Evolutionary conservation across 2,329 filamentous ascomycete genomes (phyloP), one percentile per base, ranked within the genome.

Genomic region (Rachicladosporium sp.): DNA sequence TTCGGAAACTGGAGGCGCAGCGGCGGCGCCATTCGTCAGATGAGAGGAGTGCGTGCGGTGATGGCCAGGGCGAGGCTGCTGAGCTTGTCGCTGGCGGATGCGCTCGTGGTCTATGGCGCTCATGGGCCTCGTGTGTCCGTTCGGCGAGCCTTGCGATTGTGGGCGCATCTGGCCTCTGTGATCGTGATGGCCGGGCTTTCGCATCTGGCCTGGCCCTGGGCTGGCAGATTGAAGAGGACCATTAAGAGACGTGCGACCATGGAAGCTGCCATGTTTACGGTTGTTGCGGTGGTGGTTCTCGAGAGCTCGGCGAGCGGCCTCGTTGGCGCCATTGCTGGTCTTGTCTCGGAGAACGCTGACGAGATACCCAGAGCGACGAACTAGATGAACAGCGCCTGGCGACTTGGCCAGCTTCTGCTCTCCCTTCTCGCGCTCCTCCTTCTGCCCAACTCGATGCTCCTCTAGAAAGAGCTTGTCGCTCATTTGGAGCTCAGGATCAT

Each of bases 381-480:
- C 89, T 33, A 98, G 77, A 58, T 98, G 91, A 21, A 98, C 91
- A 13, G 91, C 89, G n/a, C 91, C 91, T 3, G 91, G 91, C 2
- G 89, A 93, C 54, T 93, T 93, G 29, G 84, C 83, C 11, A 71
- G 70, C 52, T 78, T 78, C 46, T 75, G 65, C 13, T 83, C 80
- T 10, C 68, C 76, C 53, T 86, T 85, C 54, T 71, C 82, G 29
- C 91, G 81, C 60, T 95, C 87, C 53, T 91, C 88, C 59, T 96
- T 96, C 65, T 93, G 91, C 60, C 93, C 91, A 11, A 96, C 89
- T n/a, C 89, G 82, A 59, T 96, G 88, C 61, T 98, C 93, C 58
- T 98, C 91, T 1, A 98, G 67, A 65, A 93, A 98, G 58, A 96
- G 84, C 56, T 95, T 96, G 52, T 94, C 87, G 2, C 69, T 67